Base-by-base conservation (phyloP, 257 asterid species). In the Penstemon davidsonii region DNA sequence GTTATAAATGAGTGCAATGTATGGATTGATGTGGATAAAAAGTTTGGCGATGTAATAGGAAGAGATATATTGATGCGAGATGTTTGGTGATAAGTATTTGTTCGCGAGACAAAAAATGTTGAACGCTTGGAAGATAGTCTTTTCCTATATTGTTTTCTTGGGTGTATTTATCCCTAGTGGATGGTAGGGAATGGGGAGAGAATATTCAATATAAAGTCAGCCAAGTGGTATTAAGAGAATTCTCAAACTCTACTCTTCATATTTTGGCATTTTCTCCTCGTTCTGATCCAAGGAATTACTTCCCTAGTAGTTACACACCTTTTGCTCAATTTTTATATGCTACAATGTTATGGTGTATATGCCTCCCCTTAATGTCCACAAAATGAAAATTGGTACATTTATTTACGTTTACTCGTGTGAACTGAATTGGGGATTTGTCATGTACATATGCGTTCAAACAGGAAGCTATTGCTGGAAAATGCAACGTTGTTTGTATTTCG, bases 391-490 rank as follows among this genome's bases (percentile, higher is more conserved):
- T 42, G 7, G 13, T 3, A 8, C 40, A 0, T 13, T 42, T 42
- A 25, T 43, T 1, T 13, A 12, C 39, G 40, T 36, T 41, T 58
- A 41, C 66, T 56, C 3, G 39, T 0, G 41, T 59, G 18, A 62
- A 25, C 62, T 77, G 55, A 56, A 55, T 37, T 66, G 41, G 53
- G 70, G 11, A 36, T 33, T 67, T 55, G 19, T n/a, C 63, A 10
- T 65, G 56, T 45, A 13, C 46, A 40, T 11, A 39, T 69, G 44
- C 51, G 66, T 66, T 62, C 47, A 55, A 78, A 55, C 82, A 93
- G 99, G 99, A 93, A 83, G 86, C 90, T 47, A 79, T 93, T 80
- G 92, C 88, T 83, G 97, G 96, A 44, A 93, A 88, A 77, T 90
- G 97, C 91, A 77, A 79, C 75, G 85, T 90, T 58, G 80, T 93